Conservation (phyloP, 148 eudicot species). For the Persicaria maculosa region DNA sequence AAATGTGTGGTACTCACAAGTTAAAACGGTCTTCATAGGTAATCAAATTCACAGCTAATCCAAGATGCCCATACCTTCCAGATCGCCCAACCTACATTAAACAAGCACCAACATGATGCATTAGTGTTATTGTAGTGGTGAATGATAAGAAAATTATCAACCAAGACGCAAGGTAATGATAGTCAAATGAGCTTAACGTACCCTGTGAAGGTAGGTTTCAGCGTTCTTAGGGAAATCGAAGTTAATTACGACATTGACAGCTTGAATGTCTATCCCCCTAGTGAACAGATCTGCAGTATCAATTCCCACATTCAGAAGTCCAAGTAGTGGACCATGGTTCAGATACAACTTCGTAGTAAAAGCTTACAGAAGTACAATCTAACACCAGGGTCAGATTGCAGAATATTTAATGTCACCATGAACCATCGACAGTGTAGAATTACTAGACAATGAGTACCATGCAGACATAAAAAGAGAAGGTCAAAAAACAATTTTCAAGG, state of each 20-base stretch:
- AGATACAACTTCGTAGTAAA: background rate
- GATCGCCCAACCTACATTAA: constrained; percentile 75
- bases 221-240: constrained; percentile 82
- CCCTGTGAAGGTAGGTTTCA: constrained; percentile 83
- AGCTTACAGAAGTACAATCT: background rate
- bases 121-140: background rate
- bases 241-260: constrained; percentile 84
- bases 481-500: background rate
- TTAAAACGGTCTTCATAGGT: constrained; percentile 91
- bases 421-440: background rate
- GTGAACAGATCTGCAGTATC: constrained; percentile 63
- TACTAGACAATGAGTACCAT: background rate
- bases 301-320: background rate
- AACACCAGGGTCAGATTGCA: too few relatives aligned
- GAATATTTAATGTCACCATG: background rate
- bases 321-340: background rate
- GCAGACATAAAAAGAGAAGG: background rate
- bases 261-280: constrained; percentile 91
- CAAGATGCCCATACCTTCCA: constrained; percentile 90
- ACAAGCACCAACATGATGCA: background rate
- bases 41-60: constrained; percentile 81
- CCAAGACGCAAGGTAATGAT: background rate
- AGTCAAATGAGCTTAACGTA: constrained; percentile 24
- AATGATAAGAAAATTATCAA: background rate
- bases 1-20: constrained; percentile 37